These are phyloP conservation scores for Nothopassalora personata DNA, from an alignment of 2,329 filamentous ascomycete species.

Conservation along the genomic window DNA sequence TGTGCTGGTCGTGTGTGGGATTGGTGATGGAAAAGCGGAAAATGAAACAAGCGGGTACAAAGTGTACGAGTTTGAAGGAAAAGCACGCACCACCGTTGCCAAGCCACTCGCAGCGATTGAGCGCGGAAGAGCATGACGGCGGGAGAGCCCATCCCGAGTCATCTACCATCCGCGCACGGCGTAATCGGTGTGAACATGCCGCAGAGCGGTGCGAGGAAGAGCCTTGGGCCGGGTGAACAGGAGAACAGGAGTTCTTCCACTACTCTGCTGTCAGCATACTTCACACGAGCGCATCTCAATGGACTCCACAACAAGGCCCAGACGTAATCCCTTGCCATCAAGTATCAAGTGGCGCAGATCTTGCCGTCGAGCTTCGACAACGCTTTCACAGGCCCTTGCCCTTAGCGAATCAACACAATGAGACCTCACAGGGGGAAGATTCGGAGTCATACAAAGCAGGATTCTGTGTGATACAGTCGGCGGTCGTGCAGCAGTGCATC, in stretches of 20 bases:
- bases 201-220: too few species aligned
- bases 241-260: too few species aligned
- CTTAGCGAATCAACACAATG: too few species aligned
- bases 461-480: background rate
- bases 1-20: background rate
- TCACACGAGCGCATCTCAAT: too few species aligned
- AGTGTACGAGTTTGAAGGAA: background rate
- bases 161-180: background rate
- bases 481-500: background rate
- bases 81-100: background rate
- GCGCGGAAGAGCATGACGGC: background rate
- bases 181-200: background rate
- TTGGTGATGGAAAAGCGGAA: too few species aligned
- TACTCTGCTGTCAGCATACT: background rate
- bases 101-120: background rate
- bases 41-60: background rate
- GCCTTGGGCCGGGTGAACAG: too few species aligned
- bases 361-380: too few species aligned
- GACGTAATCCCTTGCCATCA: too few species aligned
- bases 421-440: too few species aligned
- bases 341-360: too few species aligned
- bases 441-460: background rate
- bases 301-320: too few species aligned
- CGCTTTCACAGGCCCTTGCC: too few species aligned
- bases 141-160: background rate